A percentile compares a stretch with the other conserved stretches of the same genome.
Conservation (phyloP, 2,329 filamentous ascomycete genomes). For the Verticillium klebahnii region DNA sequence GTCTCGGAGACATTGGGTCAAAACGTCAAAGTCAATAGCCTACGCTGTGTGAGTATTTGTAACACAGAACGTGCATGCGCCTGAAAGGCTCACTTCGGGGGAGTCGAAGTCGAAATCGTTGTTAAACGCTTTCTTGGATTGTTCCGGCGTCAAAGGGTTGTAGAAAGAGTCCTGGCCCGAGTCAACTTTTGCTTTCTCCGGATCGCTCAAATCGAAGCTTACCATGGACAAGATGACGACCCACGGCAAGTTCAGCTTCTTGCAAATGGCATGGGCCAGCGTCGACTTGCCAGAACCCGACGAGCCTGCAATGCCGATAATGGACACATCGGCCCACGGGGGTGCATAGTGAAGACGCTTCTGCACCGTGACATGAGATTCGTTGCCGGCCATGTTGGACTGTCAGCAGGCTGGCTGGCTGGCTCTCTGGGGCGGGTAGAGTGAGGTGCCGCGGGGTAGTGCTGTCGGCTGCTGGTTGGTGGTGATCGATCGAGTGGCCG, state of each 20-base stretch:
- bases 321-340: constrained; percentile 93
- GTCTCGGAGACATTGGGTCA: constrained; percentile 74
- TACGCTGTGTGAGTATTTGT: constrained; percentile 17
- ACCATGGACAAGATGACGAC: constrained; percentile 92
- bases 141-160: constrained; percentile 76
- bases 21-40: constrained; percentile 88
- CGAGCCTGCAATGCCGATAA: constrained; percentile 93
- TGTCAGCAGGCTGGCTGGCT: not conserved
- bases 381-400: constrained; percentile 16
- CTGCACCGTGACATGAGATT: constrained; percentile 42
- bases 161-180: constrained; percentile 84
- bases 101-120: constrained; percentile 97
- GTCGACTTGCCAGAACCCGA: constrained; percentile 96
- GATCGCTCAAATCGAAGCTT: not conserved
- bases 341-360: constrained; percentile 76
- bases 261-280: constrained; percentile 85
- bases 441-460: not conserved
- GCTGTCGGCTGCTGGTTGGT: not conserved
- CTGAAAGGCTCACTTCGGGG: constrained; percentile 50
- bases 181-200: not conserved
- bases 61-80: not conserved
- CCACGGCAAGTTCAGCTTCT: constrained; percentile 88
- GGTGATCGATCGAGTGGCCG: not conserved
- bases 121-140: constrained; percentile 74
- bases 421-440: not conserved